A percentile compares a stretch with the other conserved stretches of the same genome.
These are phyloP conservation scores for Chlorophyllum brunneum DNA, from an alignment of 768 basidiomycete species.

Conservation along the genomic window DNA sequence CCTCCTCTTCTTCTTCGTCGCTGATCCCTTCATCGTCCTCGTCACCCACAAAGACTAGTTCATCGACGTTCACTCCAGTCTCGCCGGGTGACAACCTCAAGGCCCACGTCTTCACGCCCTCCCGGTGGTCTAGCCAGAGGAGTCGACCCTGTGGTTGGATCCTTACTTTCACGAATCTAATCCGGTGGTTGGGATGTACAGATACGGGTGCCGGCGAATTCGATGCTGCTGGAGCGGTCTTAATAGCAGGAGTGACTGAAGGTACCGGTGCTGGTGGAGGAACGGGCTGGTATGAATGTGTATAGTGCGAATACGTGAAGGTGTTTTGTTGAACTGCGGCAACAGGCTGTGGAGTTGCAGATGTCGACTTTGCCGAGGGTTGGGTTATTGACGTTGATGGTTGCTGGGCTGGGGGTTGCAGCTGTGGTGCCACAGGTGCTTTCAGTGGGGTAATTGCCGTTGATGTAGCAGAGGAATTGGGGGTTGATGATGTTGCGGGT, in stretches of 20 bases:
- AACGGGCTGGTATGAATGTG: constrained; percentile 44
- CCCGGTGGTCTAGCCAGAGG: constrained; percentile 56
- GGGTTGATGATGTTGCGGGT: constrained; percentile 17
- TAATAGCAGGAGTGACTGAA: constrained; percentile 19
- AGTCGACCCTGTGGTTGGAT: constrained; percentile 59
- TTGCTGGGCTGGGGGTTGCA: constrained; percentile 26
- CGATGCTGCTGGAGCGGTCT: constrained; percentile 27
- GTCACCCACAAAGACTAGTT: constrained; percentile 50
- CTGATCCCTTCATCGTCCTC: constrained; percentile 60
- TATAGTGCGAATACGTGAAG: constrained; percentile 42
- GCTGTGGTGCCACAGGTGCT: constrained; percentile 5
- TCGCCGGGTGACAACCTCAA: constrained; percentile 59
- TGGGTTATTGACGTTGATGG: constrained; percentile 21
- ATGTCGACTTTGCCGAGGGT: constrained; percentile 4
- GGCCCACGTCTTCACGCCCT: constrained; percentile 75
- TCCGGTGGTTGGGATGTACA: constrained; percentile 39
- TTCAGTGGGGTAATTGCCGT: not conserved
- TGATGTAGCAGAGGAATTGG: constrained; percentile 6
- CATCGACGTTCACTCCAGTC: constrained; percentile 47
- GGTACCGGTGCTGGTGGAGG: constrained; percentile 25
- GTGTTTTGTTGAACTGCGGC: constrained; percentile 28
- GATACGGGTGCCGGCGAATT: constrained; percentile 35
- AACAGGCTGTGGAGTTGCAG: constrained; percentile 29
- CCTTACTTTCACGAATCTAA: constrained; percentile 49
- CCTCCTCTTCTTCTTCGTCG: constrained; percentile 44